Conservation (phyloP, 768 basidiomycete species). For the Termitomyces sp. region DNA sequence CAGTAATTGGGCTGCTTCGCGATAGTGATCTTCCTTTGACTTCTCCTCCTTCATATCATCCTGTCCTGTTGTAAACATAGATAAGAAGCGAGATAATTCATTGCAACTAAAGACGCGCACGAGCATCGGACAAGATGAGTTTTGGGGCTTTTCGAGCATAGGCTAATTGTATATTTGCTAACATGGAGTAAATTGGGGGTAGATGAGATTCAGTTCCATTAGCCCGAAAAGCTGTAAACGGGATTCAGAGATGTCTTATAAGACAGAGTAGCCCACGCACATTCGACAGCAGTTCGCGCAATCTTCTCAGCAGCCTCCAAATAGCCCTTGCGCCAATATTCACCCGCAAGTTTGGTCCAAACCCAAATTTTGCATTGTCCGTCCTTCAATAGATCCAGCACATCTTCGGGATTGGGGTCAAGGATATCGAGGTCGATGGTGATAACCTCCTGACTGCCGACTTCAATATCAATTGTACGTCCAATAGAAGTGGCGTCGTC, state of each 20-base stretch:
- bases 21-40: constrained; percentile 65
- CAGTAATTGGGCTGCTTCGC: constrained; percentile 65
- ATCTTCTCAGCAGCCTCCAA: constrained; percentile 78
- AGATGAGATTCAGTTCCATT: constrained; percentile 49
- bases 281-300: constrained; percentile 59
- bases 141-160: constrained; percentile 85
- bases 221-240: constrained; percentile 44
- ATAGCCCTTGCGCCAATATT: constrained; percentile 83
- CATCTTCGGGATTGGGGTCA: constrained; percentile 73
- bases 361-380: constrained; percentile 69
- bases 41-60: constrained; percentile 59
- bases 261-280: constrained; percentile 30
- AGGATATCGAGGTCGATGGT: constrained; percentile 88
- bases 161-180: constrained; percentile 84
- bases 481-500: constrained; percentile 34
- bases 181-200: constrained; percentile 73
- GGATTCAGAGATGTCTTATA: constrained; percentile 15
- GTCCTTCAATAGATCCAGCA: constrained; percentile 68
- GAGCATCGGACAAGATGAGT: constrained; percentile 63
- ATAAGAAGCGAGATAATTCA: not conserved
- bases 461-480: constrained; percentile 70
- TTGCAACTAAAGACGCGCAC: constrained; percentile 41
- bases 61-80: constrained; percentile 43
- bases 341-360: constrained; percentile 82
- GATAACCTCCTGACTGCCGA: constrained; percentile 81